Evolutionary conservation across 2,329 filamentous ascomycete genomes (phyloP).

Genomic region (Epichloe typhina): DNA sequence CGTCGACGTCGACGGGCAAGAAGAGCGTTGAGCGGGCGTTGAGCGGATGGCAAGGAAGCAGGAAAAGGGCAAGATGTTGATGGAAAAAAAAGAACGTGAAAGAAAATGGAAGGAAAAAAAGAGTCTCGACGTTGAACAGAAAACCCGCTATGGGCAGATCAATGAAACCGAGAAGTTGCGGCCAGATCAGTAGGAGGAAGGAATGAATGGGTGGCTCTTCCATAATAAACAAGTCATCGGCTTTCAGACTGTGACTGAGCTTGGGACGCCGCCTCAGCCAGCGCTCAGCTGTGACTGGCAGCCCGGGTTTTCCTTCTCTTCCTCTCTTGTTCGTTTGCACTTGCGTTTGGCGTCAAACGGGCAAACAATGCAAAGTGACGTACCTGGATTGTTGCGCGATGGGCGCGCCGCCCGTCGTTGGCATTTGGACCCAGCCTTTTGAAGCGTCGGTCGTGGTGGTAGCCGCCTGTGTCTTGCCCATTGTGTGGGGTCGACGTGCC

Average conservation of each 20-base stretch:
- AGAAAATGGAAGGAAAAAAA: not conserved
- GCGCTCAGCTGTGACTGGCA: not conserved
- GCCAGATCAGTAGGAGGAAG: not conserved
- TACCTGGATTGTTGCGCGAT: conserved; percentile 1
- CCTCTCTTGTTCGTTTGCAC: not conserved
- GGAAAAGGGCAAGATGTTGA: not conserved
- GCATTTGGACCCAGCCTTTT: conserved; percentile 1
- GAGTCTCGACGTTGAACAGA: not conserved
- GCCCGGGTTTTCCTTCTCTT: no score
- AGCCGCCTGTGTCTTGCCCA: not conserved
- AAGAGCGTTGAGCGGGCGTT: not conserved
- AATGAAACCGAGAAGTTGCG: not conserved
- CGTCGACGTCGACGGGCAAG: not conserved
- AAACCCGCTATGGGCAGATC: not conserved
- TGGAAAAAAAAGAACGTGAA: not conserved
- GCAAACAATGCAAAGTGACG: not conserved
- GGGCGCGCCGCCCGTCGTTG: not conserved
- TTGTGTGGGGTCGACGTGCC: not conserved
- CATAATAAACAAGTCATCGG: not conserved
- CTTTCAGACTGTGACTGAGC: not conserved
- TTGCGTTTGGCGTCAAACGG: not conserved
- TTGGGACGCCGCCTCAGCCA: not conserved
- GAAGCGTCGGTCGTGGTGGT: not conserved
- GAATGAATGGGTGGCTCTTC: conserved; percentile 4
- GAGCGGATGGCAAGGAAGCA: not conserved